Base-by-base conservation (phyloP, 1,284 basidiomycete genomes). In the Moesziomyces parantarcticus region DNA sequence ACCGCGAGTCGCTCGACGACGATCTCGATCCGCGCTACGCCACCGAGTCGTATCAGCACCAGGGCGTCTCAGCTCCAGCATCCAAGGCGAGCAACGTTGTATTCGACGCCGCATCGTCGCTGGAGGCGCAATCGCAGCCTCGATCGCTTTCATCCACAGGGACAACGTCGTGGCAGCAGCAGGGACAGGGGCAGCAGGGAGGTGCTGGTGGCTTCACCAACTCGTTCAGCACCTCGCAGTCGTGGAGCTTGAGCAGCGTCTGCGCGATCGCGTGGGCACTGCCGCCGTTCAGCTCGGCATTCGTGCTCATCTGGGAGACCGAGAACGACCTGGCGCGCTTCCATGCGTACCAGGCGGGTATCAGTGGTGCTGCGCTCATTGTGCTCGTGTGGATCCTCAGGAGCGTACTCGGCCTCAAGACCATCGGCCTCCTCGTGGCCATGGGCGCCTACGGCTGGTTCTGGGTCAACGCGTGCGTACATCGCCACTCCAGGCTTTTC, bases 381-480 rank as follows among this genome's bases (percentile, higher is more conserved):
- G 45, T 76, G 29, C 8, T 59, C 16, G 41, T 79, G 22, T 80
- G 77, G 75, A 39, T 80, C 11, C 36, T 80, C 23, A 67, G 77
- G 41, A 50, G 57, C 8, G 47, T 69, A 29, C 43, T 80, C 26
- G 78, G 78, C 16, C 63, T 78, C 56, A 73, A 80, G 42, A 76
- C 77, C 11, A 67, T 80, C 20, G 75, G 77, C 13, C 49, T 80
- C 51, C 58, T 80, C 41, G 55, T 79, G 1, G 71, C 68, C 11
- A 80, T 80, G 78, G 78, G 63, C 39, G 57, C 64, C 3, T 64
- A 71, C 18, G 78, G 78, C n/a, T 79, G 74, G 67, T 77, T 68
- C 53, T 80, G 78, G 78, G 76, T 80, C 53, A 77, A 77, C 55
- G 77, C 67, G 77, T 80, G 64, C 69, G 77, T 78, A 7, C 7